A percentile compares a stretch with the other conserved stretches of the same genome.
Conservation (phyloP, 441 rosid genomes). For the Gossypium aridum region DNA sequence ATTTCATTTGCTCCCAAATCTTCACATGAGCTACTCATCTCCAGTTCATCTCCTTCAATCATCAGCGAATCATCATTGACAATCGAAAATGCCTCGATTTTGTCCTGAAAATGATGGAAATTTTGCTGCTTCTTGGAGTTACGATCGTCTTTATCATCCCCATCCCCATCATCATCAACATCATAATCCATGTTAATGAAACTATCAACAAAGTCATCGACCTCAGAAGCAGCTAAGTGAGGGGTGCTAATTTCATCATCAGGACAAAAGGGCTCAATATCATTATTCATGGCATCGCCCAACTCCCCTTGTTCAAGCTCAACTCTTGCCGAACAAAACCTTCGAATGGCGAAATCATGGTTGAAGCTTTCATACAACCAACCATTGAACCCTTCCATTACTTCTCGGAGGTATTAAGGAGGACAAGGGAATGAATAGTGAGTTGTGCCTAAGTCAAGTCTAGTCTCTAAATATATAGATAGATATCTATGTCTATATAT, state of each 20-base stretch:
- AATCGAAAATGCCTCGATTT: conserved; percentile 13
- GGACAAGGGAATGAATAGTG: neutral
- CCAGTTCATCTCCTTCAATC: conserved; percentile 19
- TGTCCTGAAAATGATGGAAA: conserved; percentile 15
- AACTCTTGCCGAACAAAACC: conserved; percentile 59
- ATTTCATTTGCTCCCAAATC: conserved; percentile 7
- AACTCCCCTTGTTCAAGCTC: conserved; percentile 41
- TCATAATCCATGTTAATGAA: conserved; percentile 46
- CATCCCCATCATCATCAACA: neutral
- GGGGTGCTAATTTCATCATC: conserved; percentile 15
- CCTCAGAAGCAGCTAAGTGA: conserved; percentile 32
- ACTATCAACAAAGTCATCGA: conserved; percentile 56
- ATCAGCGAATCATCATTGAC: conserved; percentile 18
- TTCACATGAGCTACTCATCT: conserved; percentile 16
- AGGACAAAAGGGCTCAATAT: conserved; percentile 22
- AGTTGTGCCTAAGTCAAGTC: conserved; percentile 9
- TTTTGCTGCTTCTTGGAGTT: neutral
- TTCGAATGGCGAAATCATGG: conserved; percentile 56
- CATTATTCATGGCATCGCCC: conserved; percentile 27
- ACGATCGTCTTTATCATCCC: neutral
- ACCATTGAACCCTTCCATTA: conserved; percentile 36
- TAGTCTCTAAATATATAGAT: neutral
- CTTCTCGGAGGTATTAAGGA: conserved; percentile 5
- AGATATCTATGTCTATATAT: neutral
- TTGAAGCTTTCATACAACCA: conserved; percentile 30